Percentiles rank a stretch among this genome's conserved stretches.
Evolutionary conservation across 768 basidiomycete species (phyloP).

Genomic region (Leucogyrophana mollusca): DNA sequence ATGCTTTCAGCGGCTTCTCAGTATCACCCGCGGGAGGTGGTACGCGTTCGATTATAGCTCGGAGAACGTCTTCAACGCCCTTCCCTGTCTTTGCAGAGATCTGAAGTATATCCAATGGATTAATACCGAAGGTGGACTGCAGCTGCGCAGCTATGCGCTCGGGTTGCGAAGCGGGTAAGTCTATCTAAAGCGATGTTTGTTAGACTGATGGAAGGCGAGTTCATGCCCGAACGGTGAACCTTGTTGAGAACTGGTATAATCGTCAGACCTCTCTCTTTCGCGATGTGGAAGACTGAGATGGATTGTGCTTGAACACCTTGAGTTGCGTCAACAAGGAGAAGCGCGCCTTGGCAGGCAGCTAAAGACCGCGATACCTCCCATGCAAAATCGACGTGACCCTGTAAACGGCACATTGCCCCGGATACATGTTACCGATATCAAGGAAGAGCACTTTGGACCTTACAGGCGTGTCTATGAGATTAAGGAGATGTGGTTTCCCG

Average conservation of each 20-base stretch:
- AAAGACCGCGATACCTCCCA: constrained; percentile 95
- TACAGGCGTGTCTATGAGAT: constrained; percentile 95
- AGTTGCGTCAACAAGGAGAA: constrained; percentile 88
- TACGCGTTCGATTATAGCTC: constrained; percentile 79
- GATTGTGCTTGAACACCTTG: constrained; percentile 99
- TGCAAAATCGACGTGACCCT: constrained; percentile 97
- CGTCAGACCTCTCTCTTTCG: constrained; percentile 73
- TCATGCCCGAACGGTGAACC: too few species aligned
- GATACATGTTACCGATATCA: not conserved
- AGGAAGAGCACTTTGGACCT: constrained; percentile 12
- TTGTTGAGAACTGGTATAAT: constrained; percentile 95
- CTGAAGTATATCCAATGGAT: constrained; percentile 67
- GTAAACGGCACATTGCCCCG: constrained; percentile 2
- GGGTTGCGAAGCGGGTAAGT: constrained; percentile 86
- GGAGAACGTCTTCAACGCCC: constrained; percentile 75
- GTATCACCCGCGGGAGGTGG: constrained; percentile 69
- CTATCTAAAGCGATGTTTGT: constrained; percentile 56
- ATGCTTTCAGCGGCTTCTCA: constrained; percentile 67
- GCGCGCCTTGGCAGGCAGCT: constrained; percentile 90
- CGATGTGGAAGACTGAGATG: constrained; percentile 90
- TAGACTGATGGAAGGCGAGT: not conserved
- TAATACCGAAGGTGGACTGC: constrained; percentile 76
- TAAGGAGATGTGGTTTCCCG: constrained; percentile 69
- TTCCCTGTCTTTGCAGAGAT: constrained; percentile 93
- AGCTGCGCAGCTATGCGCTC: constrained; percentile 80